phyloP scores from a whole-genome alignment of 1,284 basidiomycete species.

The Malassezia slooffiae region DNA sequence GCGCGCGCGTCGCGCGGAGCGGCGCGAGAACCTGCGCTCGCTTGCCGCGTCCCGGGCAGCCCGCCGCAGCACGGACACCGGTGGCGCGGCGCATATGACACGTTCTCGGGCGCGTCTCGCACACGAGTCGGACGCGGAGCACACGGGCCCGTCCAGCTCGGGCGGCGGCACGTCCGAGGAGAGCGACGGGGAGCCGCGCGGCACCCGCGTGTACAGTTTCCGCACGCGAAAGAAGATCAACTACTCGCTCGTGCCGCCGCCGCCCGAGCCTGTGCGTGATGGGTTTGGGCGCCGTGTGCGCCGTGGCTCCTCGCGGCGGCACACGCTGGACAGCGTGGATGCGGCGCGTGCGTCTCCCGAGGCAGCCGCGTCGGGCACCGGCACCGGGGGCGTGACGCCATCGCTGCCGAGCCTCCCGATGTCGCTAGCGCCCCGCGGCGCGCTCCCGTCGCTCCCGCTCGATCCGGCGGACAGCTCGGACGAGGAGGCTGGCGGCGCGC shows the following conservation, averaged over 20 bases:
- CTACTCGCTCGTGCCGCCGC: conserved; percentile 38
- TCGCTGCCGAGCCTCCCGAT: conserved; percentile 21
- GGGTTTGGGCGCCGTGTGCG: conserved; percentile 34
- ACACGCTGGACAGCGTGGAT: too few relatives aligned
- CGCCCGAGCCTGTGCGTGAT: conserved; percentile 26
- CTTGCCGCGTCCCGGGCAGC: conserved; percentile 17
- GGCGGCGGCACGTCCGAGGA: conserved; percentile 25
- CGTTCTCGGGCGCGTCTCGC: conserved; percentile 1
- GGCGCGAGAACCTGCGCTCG: conserved; percentile 15
- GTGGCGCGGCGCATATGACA: conserved; percentile 3
- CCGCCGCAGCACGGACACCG: conserved; percentile 10
- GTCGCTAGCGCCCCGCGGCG: conserved; percentile 19
- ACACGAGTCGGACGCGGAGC: conserved; percentile 16
- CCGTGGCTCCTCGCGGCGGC: conserved; percentile 8
- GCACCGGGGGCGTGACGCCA: conserved; percentile 9
- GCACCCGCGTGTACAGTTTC: conserved; percentile 33
- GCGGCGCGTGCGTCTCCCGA: too few relatives aligned
- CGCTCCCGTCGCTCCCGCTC: conserved; percentile 34
- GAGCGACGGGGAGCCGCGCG: conserved; percentile 25
- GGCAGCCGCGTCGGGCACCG: conserved; percentile 12
- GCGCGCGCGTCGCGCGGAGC: conserved; percentile 3
- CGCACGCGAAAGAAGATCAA: conserved; percentile 43
- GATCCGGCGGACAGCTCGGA: conserved; percentile 36
- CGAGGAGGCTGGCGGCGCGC: conserved; percentile 28
- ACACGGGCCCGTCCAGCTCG: conserved; percentile 17